Evolutionary conservation across 306 rosid species (phyloP).

Genomic region (Heteromeles arbutifolia): DNA sequence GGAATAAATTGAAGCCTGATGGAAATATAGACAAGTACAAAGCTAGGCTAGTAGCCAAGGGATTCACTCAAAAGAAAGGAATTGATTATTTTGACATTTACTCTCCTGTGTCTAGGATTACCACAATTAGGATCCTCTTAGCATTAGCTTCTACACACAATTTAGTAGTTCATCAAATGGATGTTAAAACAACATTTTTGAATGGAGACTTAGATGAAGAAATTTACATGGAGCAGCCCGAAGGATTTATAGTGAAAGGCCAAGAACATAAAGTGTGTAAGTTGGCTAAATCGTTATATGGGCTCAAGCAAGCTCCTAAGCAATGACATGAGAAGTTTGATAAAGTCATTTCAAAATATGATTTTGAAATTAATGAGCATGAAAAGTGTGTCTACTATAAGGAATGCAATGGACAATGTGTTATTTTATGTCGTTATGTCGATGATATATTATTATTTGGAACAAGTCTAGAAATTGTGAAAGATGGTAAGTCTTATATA

Average conservation of each 20-base stretch:
- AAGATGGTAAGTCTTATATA: no score
- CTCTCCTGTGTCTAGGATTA: neutral
- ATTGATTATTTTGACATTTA: neutral
- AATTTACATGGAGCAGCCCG: neutral
- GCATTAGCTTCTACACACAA: neutral
- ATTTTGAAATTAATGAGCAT: neutral
- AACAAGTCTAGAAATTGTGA: no score
- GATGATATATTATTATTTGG: no score
- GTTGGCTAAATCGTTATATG: neutral
- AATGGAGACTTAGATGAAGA: neutral
- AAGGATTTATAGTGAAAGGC: neutral
- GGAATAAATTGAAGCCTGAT: neutral
- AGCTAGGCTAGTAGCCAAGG: neutral
- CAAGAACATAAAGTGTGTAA: neutral
- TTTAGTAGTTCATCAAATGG: neutral
- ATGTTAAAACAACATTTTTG: neutral
- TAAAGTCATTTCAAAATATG: neutral
- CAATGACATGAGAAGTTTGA: conserved; percentile 1
- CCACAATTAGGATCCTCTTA: neutral
- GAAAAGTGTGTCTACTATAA: no score
- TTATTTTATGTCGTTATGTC: no score
- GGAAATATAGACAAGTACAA: neutral
- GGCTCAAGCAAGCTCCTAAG: neutral
- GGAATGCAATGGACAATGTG: no score
- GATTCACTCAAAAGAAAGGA: neutral